A percentile compares a stretch with the other conserved stretches of the same genome.
phyloP scores from a whole-genome alignment of 225 moss, liverwort and hornwort genomes.

The Bryoerythrophyllum caledonicum region DNA sequence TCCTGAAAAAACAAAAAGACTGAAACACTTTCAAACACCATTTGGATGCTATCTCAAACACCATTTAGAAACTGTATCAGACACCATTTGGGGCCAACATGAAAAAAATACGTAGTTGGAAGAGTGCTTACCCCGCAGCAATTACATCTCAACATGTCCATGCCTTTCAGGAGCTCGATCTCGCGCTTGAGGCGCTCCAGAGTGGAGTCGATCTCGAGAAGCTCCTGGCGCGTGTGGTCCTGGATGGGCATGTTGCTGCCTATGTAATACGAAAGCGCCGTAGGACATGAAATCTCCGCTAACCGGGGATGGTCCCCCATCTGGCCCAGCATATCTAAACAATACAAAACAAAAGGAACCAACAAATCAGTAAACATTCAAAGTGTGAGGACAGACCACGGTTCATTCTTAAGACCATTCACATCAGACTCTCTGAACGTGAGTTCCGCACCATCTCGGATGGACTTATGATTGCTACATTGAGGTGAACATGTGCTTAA shows the following conservation, averaged over 20 bases:
- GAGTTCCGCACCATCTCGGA: no score
- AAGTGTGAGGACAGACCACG: not conserved
- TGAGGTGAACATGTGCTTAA: no score
- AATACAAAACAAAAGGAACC: conserved; percentile 14
- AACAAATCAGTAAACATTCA: not conserved
- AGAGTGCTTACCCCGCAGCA: conserved; percentile 54
- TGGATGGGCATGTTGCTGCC: conserved; percentile 95
- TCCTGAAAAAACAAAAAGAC: no score
- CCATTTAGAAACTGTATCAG: not conserved
- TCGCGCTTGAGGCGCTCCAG: conserved; percentile 87
- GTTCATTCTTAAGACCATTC: conserved; percentile 1
- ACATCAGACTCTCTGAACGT: no score
- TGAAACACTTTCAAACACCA: no score
- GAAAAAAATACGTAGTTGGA: no score
- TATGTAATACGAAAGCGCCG: conserved; percentile 78
- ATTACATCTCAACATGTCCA: conserved; percentile 87
- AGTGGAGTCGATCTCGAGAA: conserved; percentile 84
- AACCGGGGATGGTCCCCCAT: conserved; percentile 86
- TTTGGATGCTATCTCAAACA: not conserved
- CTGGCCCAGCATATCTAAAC: conserved; percentile 82
- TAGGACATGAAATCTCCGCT: conserved; percentile 66
- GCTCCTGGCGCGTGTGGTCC: conserved; percentile 92
- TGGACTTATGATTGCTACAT: no score
- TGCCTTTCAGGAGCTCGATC: conserved; percentile 84
- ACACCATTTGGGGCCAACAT: not conserved